Conservation (phyloP, 805 yeast genomes). For the Cyberlindnera bimundalis region DNA sequence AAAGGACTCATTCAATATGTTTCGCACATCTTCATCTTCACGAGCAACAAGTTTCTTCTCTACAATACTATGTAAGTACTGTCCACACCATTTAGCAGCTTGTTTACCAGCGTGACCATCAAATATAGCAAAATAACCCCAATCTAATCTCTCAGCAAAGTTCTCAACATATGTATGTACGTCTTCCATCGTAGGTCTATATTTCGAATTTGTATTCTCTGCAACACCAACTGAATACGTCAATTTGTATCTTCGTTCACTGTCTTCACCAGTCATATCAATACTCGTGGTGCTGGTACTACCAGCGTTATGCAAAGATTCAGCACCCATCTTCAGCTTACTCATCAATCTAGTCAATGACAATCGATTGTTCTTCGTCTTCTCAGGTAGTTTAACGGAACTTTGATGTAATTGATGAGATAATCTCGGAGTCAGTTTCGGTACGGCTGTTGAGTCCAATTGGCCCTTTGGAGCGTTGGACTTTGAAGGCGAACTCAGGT, state of each 20-base stretch:
- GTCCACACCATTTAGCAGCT: constrained; percentile 94
- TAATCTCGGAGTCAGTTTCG: no score
- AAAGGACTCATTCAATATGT: constrained; percentile 66
- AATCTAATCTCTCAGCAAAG: constrained; percentile 84
- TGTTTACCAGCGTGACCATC: constrained; percentile 97
- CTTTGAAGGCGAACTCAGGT: no score
- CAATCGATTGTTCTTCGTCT: no score
- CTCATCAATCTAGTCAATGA: constrained; percentile 9
- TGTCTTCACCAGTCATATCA: constrained; percentile 1
- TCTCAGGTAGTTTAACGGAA: neutral
- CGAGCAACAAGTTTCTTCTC: constrained; percentile 53
- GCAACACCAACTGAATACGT: constrained; percentile 86
- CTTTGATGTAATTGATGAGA: neutral
- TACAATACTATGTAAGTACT: constrained; percentile 67
- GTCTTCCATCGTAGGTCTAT: constrained; percentile 91
- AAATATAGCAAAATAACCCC: constrained; percentile 94
- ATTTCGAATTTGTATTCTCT: constrained; percentile 80
- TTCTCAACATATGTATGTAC: constrained; percentile 91
- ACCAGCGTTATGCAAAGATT: neutral
- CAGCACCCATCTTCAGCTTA: constrained; percentile 9
- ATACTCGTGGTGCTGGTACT: neutral
- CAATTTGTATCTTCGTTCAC: constrained; percentile 35
- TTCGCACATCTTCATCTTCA: constrained; percentile 55
- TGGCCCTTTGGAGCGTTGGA: no score
- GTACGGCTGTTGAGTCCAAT: no score